Conservation (phyloP, 2,329 filamentous ascomycete species). For the Diaporthe sp. region DNA sequence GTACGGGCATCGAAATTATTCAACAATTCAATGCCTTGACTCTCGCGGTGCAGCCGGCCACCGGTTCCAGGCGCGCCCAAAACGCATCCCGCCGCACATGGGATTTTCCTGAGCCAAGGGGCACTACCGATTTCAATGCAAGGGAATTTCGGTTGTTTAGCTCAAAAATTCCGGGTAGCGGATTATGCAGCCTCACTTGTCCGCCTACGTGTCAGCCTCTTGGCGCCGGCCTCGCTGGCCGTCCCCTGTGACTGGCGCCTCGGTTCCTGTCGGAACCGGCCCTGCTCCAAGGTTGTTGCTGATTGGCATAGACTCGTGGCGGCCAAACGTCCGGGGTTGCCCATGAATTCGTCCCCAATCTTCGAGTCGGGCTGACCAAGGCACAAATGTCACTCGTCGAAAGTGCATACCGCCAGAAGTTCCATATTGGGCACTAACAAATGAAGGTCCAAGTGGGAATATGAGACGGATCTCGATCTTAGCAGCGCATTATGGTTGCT, state of each 20-base stretch:
- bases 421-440: conserved; percentile 7
- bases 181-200: conserved; percentile 23
- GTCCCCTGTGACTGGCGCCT: conserved; percentile 1
- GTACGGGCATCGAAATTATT: not conserved
- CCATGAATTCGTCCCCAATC: not conserved
- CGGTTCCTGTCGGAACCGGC: not conserved
- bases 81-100: conserved; percentile 23
- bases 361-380: not conserved
- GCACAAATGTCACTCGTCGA: not conserved
- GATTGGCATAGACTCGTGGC: conserved; percentile 17
- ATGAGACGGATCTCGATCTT: conserved; percentile 10
- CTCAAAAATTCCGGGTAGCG: conserved; percentile 6
- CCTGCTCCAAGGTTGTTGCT: conserved; percentile 18
- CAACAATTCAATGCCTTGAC: conserved; percentile 11
- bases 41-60: not conserved
- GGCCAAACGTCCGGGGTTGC: not conserved
- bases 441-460: not conserved
- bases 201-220: conserved; percentile 16
- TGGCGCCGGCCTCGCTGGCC: conserved; percentile 4
- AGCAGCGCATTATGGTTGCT: not conserved
- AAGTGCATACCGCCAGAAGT: not conserved
- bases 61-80: not conserved
- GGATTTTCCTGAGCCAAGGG: conserved; percentile 18
- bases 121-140: conserved; percentile 14
- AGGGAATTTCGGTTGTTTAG: not conserved